A percentile compares a stretch with the other conserved stretches of the same genome.
These are phyloP conservation scores for Dioscorea zingiberensis DNA, from an alignment of 106 monocot species.

Conservation along the genomic window DNA sequence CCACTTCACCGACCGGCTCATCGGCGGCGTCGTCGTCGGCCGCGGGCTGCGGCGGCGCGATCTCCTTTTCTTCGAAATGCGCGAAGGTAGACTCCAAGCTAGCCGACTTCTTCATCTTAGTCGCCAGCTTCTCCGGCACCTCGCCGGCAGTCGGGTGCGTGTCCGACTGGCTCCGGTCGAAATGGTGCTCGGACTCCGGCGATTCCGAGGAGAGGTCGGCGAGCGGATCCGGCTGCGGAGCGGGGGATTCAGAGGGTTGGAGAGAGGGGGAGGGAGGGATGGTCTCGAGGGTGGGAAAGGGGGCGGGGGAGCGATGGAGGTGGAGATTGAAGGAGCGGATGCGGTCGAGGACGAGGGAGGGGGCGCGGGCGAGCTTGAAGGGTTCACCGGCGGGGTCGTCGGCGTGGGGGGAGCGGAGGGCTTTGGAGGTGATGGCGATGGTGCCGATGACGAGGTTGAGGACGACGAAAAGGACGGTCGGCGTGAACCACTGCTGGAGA, in stretches of 20 bases:
- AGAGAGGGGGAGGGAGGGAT: background rate
- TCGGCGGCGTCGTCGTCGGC: conserved; percentile 9
- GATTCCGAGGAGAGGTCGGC: background rate
- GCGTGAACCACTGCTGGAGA: conserved; percentile 54
- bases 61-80: conserved; percentile 19
- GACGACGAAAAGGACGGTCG: conserved; percentile 71
- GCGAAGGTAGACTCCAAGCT: conserved; percentile 22
- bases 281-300: background rate
- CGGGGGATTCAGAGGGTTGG: too few species aligned
- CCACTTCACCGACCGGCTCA: conserved; percentile 39
- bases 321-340: conserved; percentile 49
- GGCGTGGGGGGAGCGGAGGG: background rate
- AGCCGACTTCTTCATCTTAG: conserved; percentile 29
- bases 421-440: conserved; percentile 69
- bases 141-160: conserved; percentile 14
- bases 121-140: conserved; percentile 15
- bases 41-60: background rate
- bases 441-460: conserved; percentile 84
- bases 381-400: background rate
- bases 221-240: background rate
- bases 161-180: conserved; percentile 27
- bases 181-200: conserved; percentile 9
- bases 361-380: conserved; percentile 13
- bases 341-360: conserved; percentile 46
- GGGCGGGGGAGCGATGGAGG: conserved; percentile 34